phyloP scores from a whole-genome alignment of 2,329 filamentous ascomycete genomes.

The Neopestalotiopsis sp. region DNA sequence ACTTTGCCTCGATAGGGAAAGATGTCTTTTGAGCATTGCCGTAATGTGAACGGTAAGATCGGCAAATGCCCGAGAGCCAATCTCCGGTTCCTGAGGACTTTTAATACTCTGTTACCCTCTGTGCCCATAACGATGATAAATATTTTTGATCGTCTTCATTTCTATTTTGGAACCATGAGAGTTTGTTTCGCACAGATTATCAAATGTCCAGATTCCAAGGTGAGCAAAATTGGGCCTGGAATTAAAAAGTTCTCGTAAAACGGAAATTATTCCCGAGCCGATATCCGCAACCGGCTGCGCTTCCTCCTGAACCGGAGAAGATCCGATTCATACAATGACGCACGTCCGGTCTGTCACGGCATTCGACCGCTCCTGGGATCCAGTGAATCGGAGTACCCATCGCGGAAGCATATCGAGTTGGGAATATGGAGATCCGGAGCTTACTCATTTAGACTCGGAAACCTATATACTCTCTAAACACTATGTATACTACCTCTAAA shows the following conservation, averaged over 20 bases:
- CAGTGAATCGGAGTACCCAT: background rate
- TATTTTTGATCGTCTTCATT: background rate
- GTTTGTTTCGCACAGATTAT: background rate
- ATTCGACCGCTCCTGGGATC: background rate
- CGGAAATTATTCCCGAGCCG: background rate
- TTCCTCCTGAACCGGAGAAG: background rate
- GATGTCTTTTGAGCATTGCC: background rate
- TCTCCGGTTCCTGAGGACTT: background rate
- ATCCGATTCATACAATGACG: slow-evolving; percentile 5
- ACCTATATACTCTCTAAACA: background rate
- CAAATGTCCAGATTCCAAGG: background rate
- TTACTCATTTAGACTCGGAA: background rate
- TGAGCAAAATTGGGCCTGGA: background rate
- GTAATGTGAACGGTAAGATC: background rate
- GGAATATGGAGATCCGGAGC: background rate
- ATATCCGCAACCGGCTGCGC: background rate
- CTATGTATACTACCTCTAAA: background rate
- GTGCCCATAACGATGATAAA: background rate
- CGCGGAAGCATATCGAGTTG: background rate
- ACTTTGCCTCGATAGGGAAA: slow-evolving; percentile 17
- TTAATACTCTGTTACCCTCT: background rate
- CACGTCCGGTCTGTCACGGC: background rate
- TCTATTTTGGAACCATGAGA: background rate
- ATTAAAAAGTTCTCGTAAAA: background rate
- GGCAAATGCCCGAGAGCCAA: background rate